Evolutionary conservation across 2,329 filamentous ascomycete genomes (phyloP).

Genomic region (Aspergillus bombycis): DNA sequence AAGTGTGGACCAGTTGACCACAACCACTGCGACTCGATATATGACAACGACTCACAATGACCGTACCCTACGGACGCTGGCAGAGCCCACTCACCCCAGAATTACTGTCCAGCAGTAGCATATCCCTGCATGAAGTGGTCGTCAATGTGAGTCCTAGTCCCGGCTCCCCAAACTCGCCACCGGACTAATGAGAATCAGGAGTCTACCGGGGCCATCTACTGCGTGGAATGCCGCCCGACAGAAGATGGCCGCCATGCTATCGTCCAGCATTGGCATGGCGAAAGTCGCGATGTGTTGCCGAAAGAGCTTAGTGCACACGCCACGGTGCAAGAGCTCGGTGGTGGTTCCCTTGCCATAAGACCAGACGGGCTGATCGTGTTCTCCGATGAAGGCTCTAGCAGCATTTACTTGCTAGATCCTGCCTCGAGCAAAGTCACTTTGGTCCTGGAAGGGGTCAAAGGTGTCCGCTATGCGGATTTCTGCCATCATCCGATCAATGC

Average conservation of each 20-base stretch:
- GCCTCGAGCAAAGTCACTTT: conserved; percentile 36
- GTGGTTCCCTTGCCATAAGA: conserved; percentile 47
- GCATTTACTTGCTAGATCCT: conserved; percentile 49
- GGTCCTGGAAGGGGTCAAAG: conserved; percentile 33
- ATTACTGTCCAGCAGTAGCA: conserved; percentile 35
- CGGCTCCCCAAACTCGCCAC: neutral
- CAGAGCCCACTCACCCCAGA: conserved; percentile 43
- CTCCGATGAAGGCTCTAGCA: conserved; percentile 46
- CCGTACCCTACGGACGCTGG: conserved; percentile 41
- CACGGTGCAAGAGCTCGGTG: conserved; percentile 58
- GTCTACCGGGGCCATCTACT: conserved; percentile 34
- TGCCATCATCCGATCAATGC: conserved; percentile 42
- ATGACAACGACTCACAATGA: neutral
- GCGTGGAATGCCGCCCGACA: conserved; percentile 39
- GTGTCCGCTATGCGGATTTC: conserved; percentile 48
- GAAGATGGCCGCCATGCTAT: conserved; percentile 50
- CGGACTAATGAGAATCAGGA: conserved; percentile 20
- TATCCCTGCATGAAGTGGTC: conserved; percentile 36
- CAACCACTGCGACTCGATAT: neutral
- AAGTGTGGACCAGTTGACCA: neutral
- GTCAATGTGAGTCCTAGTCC: conserved; percentile 28
- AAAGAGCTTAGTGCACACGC: conserved; percentile 49
- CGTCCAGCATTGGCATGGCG: conserved; percentile 44
- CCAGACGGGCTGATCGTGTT: conserved; percentile 51
- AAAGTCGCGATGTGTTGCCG: conserved; percentile 48